Base-by-base conservation (phyloP, 306 rosid genomes). In the Acacia melanoxylon region DNA sequence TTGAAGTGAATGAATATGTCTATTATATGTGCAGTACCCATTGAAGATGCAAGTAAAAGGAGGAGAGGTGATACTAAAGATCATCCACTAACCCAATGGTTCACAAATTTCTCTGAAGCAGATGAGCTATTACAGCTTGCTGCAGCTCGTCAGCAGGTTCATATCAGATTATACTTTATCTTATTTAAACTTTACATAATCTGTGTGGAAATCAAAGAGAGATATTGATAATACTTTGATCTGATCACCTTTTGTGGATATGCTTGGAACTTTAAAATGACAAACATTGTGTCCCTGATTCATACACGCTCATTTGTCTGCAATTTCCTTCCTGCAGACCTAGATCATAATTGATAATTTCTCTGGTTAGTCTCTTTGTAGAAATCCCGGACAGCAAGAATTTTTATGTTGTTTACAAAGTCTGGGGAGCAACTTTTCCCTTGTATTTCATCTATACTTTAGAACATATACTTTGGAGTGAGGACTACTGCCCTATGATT, bases 41-140 rank as follows among this genome's bases (percentile, higher is more conserved):
- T 89, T 77, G 94, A 90, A 87, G 93, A 89, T 79, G 85, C 88
- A 42, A 87, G 86, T 81, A 90, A 86, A 88, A 83, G 91, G 84
- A 89, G 87, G 85, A 90, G 72, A 86, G 93, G 94, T 74, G 96
- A 91, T 77, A 87, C 90, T 74, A 90, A 90, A 90, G 97, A 89
- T 86, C 90, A 88, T 87, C 72, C 91, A 66, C 84, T 92, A 67
- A 80, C 78, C 87, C 94, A 90, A 76, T 89, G 91, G 96, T 91
- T 92, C 86, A 80, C 67, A 77, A 90, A 90, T 82, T 91, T 90
- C 86, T 94, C 94, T 29, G 97, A 91, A 90, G 93, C 92, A 82
- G 98, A 94, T 87, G 95, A 91, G 76, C 90, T 94, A 25, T 84
- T 90, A 75, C 93, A 89, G 89, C 93, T 91, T 82, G 97, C 94